Evolutionary conservation across 495 filamentous ascomycete genomes (phyloP).

Genomic region (Geopyxis carbonaria): DNA sequence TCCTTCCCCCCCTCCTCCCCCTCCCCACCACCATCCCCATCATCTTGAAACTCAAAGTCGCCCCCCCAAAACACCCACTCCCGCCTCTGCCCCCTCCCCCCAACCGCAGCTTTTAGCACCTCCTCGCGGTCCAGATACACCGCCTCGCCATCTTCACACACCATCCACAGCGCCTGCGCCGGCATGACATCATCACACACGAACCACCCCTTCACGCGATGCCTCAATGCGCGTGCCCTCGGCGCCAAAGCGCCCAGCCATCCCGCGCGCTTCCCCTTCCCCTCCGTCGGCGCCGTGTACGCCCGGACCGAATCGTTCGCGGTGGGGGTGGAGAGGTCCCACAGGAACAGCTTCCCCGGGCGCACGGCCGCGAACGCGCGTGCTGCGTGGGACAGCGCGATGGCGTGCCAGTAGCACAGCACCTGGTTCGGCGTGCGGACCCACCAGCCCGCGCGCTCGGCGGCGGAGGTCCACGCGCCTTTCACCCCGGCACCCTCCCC

Average conservation of each 20-base stretch:
- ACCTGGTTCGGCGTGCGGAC: slow-evolving; percentile 23
- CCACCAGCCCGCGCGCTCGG: slow-evolving; percentile 25
- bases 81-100: slow-evolving; percentile 2
- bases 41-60: neutral
- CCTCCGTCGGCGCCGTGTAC: slow-evolving; percentile 8
- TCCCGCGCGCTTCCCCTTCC: too few species aligned
- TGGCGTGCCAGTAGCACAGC: slow-evolving; percentile 23
- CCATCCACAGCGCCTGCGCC: slow-evolving; percentile 20
- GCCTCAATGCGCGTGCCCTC: slow-evolving; percentile 6
- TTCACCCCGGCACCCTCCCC: neutral
- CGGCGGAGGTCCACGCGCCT: slow-evolving; percentile 14
- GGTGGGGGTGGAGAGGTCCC: slow-evolving; percentile 10
- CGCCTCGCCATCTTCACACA: slow-evolving; percentile 16
- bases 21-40: slow-evolving; percentile 1
- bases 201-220: slow-evolving; percentile 16
- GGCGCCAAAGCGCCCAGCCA: slow-evolving; percentile 15
- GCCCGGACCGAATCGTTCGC: slow-evolving; percentile 9
- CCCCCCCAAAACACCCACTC: neutral
- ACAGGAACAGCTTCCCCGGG: slow-evolving; percentile 23
- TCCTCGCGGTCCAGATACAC: slow-evolving; percentile 19
- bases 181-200: slow-evolving; percentile 21
- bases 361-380: slow-evolving; percentile 19
- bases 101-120: slow-evolving; percentile 13
- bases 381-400: slow-evolving; percentile 8
- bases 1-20: neutral